Evolutionary conservation across 1,284 basidiomycete genomes (phyloP), one percentile per base, ranked within the genome.

Genomic region (Meira miltonrushii): DNA sequence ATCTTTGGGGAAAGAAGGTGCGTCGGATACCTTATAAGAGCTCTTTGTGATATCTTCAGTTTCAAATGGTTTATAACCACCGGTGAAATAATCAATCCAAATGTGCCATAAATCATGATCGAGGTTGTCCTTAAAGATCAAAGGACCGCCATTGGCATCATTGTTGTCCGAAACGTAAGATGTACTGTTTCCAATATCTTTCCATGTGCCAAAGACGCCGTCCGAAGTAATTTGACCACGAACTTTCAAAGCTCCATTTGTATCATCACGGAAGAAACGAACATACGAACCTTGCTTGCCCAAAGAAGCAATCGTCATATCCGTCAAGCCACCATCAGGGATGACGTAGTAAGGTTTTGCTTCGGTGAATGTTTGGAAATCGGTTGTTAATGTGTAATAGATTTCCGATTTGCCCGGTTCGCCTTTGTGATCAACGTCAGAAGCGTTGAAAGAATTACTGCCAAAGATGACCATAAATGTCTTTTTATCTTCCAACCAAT

Each of bases 211-310:
- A 17, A 23, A 15, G 10, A 55, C 6, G 3, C 54, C 54, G 19
- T 55, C 21, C 5, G 7, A 4, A 9, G 40, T 41, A 33, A 55
- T 55, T 39, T 55, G 54, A 15, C 54, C 54, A 11, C n/a, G 43
- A 6, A 55, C 54, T 33, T 55, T 55, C 19, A 55, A 33, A 2
- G 23, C 44, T 17, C 25, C 54, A 33, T 50, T 40, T 40, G 54
- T 55, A 28, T 55, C 54, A 17, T 55, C 38, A n/a, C 54, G 25
- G 39, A 54, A 55, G 44, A 55, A 55, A n/a, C 54, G 54, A n/a
- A 48, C 33, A 38, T 7, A 53, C 3, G 17, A 53, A 19, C 33
- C 41, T n/a, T 3, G 19, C 8, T 53, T 28, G 39, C 19, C 13
- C 13, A 53, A 17, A 11, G 15, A 21, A 39, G 54, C 54, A 33